Evolutionary conservation across 108 stramenopile species (phyloP), one percentile per base, ranked within the genome.

Genomic region (Bacterosira constricta): DNA sequence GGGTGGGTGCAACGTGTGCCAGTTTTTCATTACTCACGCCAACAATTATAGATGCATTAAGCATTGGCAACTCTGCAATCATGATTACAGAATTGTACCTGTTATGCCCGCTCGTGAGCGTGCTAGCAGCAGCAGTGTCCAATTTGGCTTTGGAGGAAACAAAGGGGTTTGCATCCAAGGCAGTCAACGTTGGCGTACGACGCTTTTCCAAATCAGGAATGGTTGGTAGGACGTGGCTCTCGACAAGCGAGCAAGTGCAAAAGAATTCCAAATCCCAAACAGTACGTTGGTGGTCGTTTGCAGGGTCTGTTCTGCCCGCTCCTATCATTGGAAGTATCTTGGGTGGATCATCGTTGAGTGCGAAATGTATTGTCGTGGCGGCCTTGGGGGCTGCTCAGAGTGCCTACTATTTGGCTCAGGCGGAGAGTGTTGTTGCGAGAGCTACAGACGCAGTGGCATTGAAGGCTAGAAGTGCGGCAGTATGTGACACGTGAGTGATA

Each of bases 381-480:
- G 89, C 90, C 23, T 52, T 94, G 38, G 91, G 90, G 12, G 96
- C 96, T 0, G 91, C 89, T 9, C 90, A 96, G 65, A 77, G 86
- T 31, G 96, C 96, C 0, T 94, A 85, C 70, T 89, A 83, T 78
- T 63, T 96, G 57, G 86, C 91, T 0, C 59, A 80, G 55, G 81
- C 84, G 9, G 96, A 96, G 71, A 76, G 83, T 59, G 65, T 63
- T 23, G 31, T 96, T 62, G 86, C 90, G 0, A 74, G 89, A 18
- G 91, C 91, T 0, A 84, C 85, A 8, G 93, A 96, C 68, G 91
- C 93, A 15, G 92, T 94, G n/a, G 96, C 96, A 9, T 47, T 90
- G 20, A 93, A 93, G 63, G 78, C 86, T 35, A 83, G 95, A 30
- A 87, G 86, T 66, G 92, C 92, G 6, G 95, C 95, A 23, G 87